Evolutionary conservation across 495 filamentous ascomycete genomes (phyloP).

Genomic region (Aspergillus bridgeri): DNA sequence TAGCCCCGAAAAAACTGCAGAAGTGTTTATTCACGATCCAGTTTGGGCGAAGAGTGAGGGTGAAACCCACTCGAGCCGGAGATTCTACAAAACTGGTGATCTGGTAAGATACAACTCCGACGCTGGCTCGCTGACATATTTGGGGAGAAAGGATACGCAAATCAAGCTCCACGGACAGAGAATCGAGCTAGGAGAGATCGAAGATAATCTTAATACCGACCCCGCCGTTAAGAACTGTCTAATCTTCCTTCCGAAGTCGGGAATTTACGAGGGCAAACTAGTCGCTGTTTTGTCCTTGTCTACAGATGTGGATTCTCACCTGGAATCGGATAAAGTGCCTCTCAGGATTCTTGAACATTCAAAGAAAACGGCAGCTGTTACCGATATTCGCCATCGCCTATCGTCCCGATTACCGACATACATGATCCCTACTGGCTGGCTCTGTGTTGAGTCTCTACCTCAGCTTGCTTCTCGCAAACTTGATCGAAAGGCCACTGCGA

Average conservation of each 20-base stretch:
- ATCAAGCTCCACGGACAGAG: constrained; percentile 67
- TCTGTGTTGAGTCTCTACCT: constrained; percentile 49
- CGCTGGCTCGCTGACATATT: constrained; percentile 52
- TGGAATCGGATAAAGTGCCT: constrained; percentile 19
- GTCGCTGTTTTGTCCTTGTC: constrained; percentile 35
- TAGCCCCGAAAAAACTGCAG: constrained; percentile 39
- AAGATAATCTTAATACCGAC: constrained; percentile 45
- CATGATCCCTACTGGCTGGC: constrained; percentile 54
- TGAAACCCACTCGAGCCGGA: constrained; percentile 26
- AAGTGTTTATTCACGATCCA: constrained; percentile 44
- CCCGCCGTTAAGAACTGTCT: constrained; percentile 37
- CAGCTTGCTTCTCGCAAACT: constrained; percentile 51
- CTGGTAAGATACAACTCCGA: constrained; percentile 60
- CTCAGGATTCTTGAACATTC: constrained; percentile 25
- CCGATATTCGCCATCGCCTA: constrained; percentile 32
- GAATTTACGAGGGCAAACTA: constrained; percentile 38
- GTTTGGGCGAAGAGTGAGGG: constrained; percentile 30
- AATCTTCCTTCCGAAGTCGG: constrained; percentile 41
- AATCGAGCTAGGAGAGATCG: constrained; percentile 64
- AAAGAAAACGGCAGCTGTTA: constrained; percentile 23
- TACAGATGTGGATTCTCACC: constrained; percentile 19
- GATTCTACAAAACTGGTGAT: constrained; percentile 68
- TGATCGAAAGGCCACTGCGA: constrained; percentile 41
- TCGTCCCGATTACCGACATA: constrained; percentile 41
- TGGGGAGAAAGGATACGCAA: constrained; percentile 63